Evolutionary conservation across 805 yeast species (phyloP), one percentile per base, ranked within the genome.

Genomic region (Ogataea allantospora): DNA sequence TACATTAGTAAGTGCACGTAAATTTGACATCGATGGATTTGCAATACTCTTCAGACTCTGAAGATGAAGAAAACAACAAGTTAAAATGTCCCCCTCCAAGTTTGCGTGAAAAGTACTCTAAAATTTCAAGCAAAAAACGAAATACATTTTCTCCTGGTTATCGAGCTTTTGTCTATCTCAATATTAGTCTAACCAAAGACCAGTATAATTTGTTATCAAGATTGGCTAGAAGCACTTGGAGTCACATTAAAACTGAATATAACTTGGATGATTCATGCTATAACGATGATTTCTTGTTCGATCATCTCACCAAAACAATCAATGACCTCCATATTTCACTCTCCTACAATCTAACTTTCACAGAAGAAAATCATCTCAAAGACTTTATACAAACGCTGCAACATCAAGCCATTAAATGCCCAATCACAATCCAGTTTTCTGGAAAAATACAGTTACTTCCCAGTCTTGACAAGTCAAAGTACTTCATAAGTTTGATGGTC

Each of bases 291-390:
- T 42, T 9, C 23, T 35, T 43, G 22, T 33, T 23, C 23, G 47
- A 47, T 24, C 19, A 33, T 10, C 38, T 51, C n/a, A 47, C 53
- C 2, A 22, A 44, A 24, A 26, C 44, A 4, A 6, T 14, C 16
- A 46, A 39, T 11, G 39, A 40, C 10, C 30, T 47, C 3, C 57
- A 53, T 28, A 32, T 53, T 5, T 53, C 57, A 10, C 33, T 53
- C 9, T 46, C 52, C 1, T 50, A 39, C 25, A 50, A 50, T 28
- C n/a, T 50, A 13, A 31, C 44, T 7, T 48, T 50, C 27, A 29
- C 27, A n/a, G 28, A 24, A 7, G 21, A 28, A 7, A 2, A 12
- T 1, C 30, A 35, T 3, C 30, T 37, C 7, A 21, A 31, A 3
- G 7, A 11, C 2, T 38, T 46, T 27, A 6, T 32, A 2, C 12